Conservation (phyloP, 2,329 filamentous ascomycete genomes). For the Aspergillus proliferans region DNA sequence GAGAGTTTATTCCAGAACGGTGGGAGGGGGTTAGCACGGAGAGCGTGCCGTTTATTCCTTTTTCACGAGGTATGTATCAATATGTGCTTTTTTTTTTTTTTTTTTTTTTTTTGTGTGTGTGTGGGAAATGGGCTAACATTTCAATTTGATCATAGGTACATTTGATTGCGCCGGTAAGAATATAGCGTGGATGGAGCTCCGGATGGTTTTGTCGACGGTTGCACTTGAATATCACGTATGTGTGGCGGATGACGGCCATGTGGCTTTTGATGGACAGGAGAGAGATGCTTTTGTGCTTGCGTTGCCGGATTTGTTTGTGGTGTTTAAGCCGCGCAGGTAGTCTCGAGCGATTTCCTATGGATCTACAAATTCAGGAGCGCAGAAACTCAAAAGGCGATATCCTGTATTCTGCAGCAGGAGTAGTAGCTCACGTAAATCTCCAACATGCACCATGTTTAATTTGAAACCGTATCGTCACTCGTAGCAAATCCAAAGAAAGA, state of each 20-base stretch:
- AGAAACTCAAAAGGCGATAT: too few species aligned
- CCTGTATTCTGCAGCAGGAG: too few species aligned
- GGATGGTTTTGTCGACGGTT: background rate
- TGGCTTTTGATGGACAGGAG: background rate
- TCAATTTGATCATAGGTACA: background rate
- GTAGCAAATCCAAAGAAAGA: too few species aligned
- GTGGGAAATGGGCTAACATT: too few species aligned
- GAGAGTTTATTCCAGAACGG: slow-evolving; percentile 27
- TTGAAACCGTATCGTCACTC: too few species aligned
- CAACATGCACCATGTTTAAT: too few species aligned
- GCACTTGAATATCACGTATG: background rate
- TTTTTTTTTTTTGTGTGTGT: too few species aligned
- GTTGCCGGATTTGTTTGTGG: background rate
- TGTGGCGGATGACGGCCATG: background rate
- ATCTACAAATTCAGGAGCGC: too few species aligned
- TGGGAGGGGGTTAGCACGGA: slow-evolving; percentile 20
- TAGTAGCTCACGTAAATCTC: too few species aligned
- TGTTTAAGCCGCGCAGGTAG: background rate
- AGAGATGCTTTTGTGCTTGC: background rate
- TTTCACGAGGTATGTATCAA: slow-evolving; percentile 2
- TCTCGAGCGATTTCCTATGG: too few species aligned
- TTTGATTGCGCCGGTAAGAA: background rate
- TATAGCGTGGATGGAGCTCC: background rate
- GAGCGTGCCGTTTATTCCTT: slow-evolving; percentile 22
- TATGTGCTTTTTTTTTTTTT: too few species aligned